A percentile compares a stretch with the other conserved stretches of the same genome.
phyloP scores from a whole-genome alignment of 495 filamentous ascomycete genomes.

The Parathielavia hyrcaniae region DNA sequence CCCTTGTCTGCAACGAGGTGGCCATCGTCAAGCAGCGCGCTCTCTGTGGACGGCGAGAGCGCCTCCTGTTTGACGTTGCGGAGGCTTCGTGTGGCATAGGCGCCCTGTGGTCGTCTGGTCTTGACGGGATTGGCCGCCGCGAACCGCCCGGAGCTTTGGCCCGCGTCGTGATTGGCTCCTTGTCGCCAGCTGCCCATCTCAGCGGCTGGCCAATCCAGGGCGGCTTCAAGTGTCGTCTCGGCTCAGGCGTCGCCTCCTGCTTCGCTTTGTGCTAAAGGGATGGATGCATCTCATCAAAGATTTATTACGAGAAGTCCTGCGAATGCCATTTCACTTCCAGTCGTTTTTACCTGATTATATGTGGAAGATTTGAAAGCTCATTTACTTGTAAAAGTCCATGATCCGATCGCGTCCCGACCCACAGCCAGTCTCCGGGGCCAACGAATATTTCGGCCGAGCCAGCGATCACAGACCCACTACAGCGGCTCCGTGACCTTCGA shows the following conservation, averaged over 20 bases:
- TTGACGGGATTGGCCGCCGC: constrained; percentile 25
- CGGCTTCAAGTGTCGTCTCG: constrained; percentile 12
- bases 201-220: constrained; percentile 25
- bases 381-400: no score
- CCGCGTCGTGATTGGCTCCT: constrained; percentile 26
- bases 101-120: constrained; percentile 25
- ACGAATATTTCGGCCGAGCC: no score
- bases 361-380: no score
- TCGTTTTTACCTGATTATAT: no score
- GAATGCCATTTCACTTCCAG: no score
- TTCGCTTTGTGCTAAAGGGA: background rate
- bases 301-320: no score
- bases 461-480: constrained; percentile 7
- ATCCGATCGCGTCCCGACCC: no score
- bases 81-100: constrained; percentile 32
- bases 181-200: constrained; percentile 21
- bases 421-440: no score
- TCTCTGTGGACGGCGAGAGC: constrained; percentile 24
- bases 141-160: constrained; percentile 19
- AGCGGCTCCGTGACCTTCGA: background rate
- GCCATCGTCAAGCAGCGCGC: constrained; percentile 22
- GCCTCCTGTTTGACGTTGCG: constrained; percentile 9
- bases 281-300: no score
- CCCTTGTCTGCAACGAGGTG: constrained; percentile 16
- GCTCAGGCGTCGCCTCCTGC: background rate